Evolutionary conservation across 306 rosid genomes (phyloP), one percentile per base, ranked within the genome.

Genomic region (Sophora flavescens): DNA sequence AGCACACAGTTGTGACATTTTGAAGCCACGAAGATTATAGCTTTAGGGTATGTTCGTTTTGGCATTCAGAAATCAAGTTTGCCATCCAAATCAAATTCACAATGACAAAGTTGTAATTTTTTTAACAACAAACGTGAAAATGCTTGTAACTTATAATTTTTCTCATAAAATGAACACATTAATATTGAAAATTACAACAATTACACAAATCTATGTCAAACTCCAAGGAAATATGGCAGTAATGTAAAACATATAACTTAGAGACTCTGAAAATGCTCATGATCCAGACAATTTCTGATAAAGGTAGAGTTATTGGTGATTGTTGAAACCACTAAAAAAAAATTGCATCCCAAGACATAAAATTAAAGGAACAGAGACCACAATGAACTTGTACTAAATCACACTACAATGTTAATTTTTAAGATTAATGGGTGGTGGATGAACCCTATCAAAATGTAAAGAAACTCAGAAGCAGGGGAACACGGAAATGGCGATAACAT

Each of bases 1-100:
- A 74, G 14, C 79, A 59, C 33, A 59, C 59, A 74, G 58, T 74
- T 57, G 9, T 62, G 35, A 50, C 58, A 80, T 65, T 57, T 54
- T 57, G 33, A 74, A 65, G 79, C 48, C 50, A 17, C 65, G 58
- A 80, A 5, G 39, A 54, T 28, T 16, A 1, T 8, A 63, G 26
- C 15, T 8, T 35, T 9, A 41, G 48, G 38, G 4, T 22, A 56
- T 39, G 22, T 22, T 22, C 1, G 22, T 22, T 22, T 22, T 22
- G 22, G 22, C 0, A 22, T 22, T 22, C 22, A 22, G 22, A 22
- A 22, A 22, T 22, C 22, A 22, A 22, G 22, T 22, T 22, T 22
- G 1, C 22, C 22, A 22, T 22, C 22, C 22, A 22, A 22, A 22
- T 22, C 22, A 22, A 0, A 1, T 22, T 22, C 22, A 22, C 22